Evolutionary conservation across 305 asterid species (phyloP).

Genomic region (Solanum hybrid): DNA sequence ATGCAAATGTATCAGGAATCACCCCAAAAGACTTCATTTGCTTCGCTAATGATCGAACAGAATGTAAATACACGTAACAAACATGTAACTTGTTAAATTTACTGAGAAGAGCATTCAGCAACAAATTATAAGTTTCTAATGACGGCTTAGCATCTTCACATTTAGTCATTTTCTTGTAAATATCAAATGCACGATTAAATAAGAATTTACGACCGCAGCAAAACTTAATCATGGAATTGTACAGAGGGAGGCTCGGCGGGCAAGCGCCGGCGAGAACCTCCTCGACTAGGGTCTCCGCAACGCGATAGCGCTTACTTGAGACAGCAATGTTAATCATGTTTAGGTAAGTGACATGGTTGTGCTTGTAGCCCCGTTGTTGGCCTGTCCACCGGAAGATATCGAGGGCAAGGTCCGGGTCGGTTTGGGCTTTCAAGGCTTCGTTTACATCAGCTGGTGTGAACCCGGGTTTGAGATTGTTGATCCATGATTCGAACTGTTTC

Average conservation of each 20-base stretch:
- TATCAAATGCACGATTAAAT: slow-evolving; percentile 81
- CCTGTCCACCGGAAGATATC: slow-evolving; percentile 96
- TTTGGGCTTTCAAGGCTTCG: slow-evolving; percentile 50
- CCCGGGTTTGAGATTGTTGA: slow-evolving; percentile 64
- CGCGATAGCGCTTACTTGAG: slow-evolving; percentile 53
- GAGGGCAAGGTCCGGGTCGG: slow-evolving; percentile 84
- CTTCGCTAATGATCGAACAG: slow-evolving; percentile 61
- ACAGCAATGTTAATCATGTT: slow-evolving; percentile 55
- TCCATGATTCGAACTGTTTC: slow-evolving; percentile 72
- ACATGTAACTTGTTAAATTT: slow-evolving; percentile 56
- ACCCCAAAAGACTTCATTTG: slow-evolving; percentile 87
- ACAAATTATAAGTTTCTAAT: slow-evolving; percentile 65
- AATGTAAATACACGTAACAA: slow-evolving; percentile 66
- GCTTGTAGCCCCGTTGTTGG: slow-evolving; percentile 81
- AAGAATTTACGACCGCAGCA: slow-evolving; percentile 59
- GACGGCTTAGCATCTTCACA: slow-evolving; percentile 57
- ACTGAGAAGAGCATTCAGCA: slow-evolving; percentile 51
- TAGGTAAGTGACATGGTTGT: slow-evolving; percentile 52
- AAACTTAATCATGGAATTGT: slow-evolving; percentile 78
- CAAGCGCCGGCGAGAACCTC: slow-evolving; percentile 87
- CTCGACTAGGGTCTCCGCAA: slow-evolving; percentile 60
- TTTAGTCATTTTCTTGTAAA: slow-evolving; percentile 70
- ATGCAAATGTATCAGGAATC: slow-evolving; percentile 64
- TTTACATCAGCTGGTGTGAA: slow-evolving; percentile 69
- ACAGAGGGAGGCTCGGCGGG: slow-evolving; percentile 42